A percentile compares a stretch with the other conserved stretches of the same genome.
Evolutionary conservation across 805 yeast species (phyloP).

Genomic region (Schwanniomyces vanrijiae): DNA sequence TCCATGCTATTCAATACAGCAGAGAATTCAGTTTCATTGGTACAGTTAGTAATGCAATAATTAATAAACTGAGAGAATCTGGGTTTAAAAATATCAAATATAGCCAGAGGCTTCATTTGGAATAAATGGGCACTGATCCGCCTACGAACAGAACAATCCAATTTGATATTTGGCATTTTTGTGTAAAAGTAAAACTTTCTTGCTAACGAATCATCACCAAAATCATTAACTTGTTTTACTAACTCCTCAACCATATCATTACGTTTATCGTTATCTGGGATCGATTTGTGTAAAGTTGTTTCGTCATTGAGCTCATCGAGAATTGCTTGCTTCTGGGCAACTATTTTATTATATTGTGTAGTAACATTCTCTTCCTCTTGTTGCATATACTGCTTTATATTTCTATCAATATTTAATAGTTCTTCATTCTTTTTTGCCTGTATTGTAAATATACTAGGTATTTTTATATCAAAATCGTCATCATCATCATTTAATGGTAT

Average conservation of each 20-base stretch:
- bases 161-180: constrained; percentile 2
- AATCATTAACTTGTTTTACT: constrained; percentile 4
- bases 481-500: constrained; percentile 2
- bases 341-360: constrained; percentile 14
- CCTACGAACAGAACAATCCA: constrained; percentile 2
- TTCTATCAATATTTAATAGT: constrained; percentile 17
- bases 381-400: constrained; percentile 18
- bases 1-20: not conserved
- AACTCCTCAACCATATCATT: constrained; percentile 18
- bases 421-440: constrained; percentile 27
- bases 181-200: constrained; percentile 25
- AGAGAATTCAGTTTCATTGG: constrained; percentile 4
- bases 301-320: constrained; percentile 30
- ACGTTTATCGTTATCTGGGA: constrained; percentile 16
- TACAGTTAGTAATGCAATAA: constrained; percentile 6
- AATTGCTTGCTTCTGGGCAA: constrained; percentile 12
- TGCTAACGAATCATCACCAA: constrained; percentile 7
- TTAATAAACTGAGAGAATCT: constrained; percentile 6
- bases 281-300: constrained; percentile 8
- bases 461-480: constrained; percentile 17
- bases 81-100: not conserved
- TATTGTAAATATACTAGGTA: constrained; percentile 30
- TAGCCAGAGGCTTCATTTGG: not conserved
- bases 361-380: constrained; percentile 14
- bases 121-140: constrained; percentile 4